phyloP scores from a whole-genome alignment of 495 filamentous ascomycete genomes.

The Hypomontagnella monticulosa region DNA sequence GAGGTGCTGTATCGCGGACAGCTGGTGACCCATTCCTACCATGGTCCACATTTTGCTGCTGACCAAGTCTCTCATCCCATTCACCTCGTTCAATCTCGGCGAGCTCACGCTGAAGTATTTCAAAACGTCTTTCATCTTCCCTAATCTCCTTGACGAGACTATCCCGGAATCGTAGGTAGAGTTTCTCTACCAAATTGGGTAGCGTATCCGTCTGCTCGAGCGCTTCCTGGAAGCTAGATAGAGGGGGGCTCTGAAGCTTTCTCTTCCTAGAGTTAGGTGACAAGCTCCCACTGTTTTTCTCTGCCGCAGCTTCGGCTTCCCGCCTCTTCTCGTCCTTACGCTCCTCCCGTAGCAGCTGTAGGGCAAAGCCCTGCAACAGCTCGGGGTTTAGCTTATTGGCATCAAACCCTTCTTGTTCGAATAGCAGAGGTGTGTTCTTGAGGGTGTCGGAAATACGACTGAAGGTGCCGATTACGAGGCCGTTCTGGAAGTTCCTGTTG shows the following conservation, averaged over 20 bases:
- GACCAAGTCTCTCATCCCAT: constrained; percentile 48
- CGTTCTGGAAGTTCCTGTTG: constrained; percentile 60
- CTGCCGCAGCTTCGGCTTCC: constrained; percentile 49
- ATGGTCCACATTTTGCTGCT: constrained; percentile 24
- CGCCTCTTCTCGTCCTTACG: constrained; percentile 54
- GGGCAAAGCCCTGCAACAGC: constrained; percentile 78
- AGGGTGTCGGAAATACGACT: constrained; percentile 76
- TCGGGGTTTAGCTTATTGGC: constrained; percentile 78
- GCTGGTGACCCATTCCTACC: constrained; percentile 36
- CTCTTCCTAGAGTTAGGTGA: constrained; percentile 73
- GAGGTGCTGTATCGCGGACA: constrained; percentile 25
- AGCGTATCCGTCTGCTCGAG: constrained; percentile 71
- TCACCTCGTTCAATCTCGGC: constrained; percentile 66
- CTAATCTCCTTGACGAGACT: constrained; percentile 73
- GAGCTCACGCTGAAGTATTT: constrained; percentile 71
- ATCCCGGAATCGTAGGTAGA: constrained; percentile 79
- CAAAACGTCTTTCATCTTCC: constrained; percentile 76
- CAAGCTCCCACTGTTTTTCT: constrained; percentile 46
- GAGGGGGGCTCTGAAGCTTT: constrained; percentile 72
- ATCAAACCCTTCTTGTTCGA: constrained; percentile 73
- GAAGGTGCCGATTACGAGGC: constrained; percentile 72
- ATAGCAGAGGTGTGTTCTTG: constrained; percentile 73
- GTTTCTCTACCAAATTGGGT: constrained; percentile 71
- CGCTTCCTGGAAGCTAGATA: constrained; percentile 70
- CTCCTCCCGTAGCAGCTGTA: constrained; percentile 76